phyloP scores from a whole-genome alignment of 108 stramenopile species.

The Cylindrotheca closterium region DNA sequence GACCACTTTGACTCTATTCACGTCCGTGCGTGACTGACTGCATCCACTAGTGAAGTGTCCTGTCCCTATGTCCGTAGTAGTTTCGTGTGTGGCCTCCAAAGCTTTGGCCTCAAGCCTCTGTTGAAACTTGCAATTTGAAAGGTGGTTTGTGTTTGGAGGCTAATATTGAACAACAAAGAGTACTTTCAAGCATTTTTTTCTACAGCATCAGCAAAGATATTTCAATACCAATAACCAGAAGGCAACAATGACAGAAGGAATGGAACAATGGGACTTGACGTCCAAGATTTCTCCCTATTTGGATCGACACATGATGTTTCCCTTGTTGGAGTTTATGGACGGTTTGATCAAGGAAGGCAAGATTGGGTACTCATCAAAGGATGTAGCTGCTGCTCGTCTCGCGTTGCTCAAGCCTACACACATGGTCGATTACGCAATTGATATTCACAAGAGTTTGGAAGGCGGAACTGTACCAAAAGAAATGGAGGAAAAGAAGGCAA shows the following conservation, averaged over 20 bases:
- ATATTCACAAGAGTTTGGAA: conserved; percentile 76
- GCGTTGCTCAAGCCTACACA: conserved; percentile 80
- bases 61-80: too few relatives aligned
- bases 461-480: conserved; percentile 60
- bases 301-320: conserved; percentile 97
- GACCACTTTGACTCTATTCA: too few relatives aligned
- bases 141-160: too few relatives aligned
- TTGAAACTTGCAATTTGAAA: too few relatives aligned
- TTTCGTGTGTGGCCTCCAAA: too few relatives aligned
- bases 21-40: too few relatives aligned
- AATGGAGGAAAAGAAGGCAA: conserved; percentile 79
- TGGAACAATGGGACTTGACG: conserved; percentile 85
- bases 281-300: conserved; percentile 80
- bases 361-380: conserved; percentile 57
- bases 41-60: too few relatives aligned
- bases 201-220: too few relatives aligned
- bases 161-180: too few relatives aligned
- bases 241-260: conserved; percentile 26
- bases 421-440: conserved; percentile 94
- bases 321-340: conserved; percentile 89
- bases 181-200: too few relatives aligned
- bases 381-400: conserved; percentile 82
- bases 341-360: conserved; percentile 58
- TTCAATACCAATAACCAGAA: too few relatives aligned
- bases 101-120: too few relatives aligned